phyloP scores from a whole-genome alignment of 2,329 filamentous ascomycete genomes.

The Leptodontidium sp. region DNA sequence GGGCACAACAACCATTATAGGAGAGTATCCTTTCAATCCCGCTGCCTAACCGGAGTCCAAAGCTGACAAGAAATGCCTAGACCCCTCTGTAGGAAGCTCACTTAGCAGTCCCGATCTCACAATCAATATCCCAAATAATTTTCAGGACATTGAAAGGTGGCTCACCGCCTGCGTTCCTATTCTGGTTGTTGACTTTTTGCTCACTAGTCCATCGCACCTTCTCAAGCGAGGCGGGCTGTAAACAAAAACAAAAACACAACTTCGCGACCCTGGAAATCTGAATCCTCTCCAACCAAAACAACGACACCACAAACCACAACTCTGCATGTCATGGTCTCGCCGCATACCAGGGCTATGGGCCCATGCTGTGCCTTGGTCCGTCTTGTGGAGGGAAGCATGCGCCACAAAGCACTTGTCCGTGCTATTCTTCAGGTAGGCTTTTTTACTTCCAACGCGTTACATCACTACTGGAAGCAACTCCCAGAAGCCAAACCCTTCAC shows the following conservation, averaged over 20 bases:
- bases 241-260: neutral
- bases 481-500: too few relatives aligned
- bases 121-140: neutral
- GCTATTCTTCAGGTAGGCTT: conserved; percentile 21
- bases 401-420: conserved; percentile 15
- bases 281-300: neutral
- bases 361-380: conserved; percentile 16
- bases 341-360: neutral
- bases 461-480: too few relatives aligned
- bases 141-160: neutral
- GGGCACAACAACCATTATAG: too few relatives aligned
- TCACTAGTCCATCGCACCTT: neutral
- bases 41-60: too few relatives aligned
- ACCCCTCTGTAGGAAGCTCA: too few relatives aligned
- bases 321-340: neutral
- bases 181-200: neutral
- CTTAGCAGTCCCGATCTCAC: too few relatives aligned
- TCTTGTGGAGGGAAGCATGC: neutral
- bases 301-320: neutral
- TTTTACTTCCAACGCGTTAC: neutral
- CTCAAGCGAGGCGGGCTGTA: neutral
- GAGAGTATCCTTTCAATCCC: too few relatives aligned
- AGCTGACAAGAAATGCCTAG: too few relatives aligned
- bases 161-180: too few relatives aligned
- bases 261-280: too few relatives aligned